Base-by-base conservation (phyloP, 2,329 filamentous ascomycete genomes). In the Periconia sp. region DNA sequence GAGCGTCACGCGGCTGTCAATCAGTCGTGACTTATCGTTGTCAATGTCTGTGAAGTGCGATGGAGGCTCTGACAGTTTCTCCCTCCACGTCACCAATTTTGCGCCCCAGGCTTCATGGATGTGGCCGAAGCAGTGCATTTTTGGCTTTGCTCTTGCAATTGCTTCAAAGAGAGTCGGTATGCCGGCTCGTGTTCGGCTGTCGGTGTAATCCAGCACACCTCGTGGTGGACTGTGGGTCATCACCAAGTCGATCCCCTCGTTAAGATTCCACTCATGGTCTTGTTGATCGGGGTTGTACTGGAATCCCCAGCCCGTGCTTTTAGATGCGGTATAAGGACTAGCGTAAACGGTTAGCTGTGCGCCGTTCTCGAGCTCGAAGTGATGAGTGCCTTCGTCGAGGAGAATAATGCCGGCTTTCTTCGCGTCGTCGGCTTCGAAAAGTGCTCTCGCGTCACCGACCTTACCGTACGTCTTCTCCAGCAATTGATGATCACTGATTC, bases 371-470 rank as follows among this genome's bases (percentile, higher is more conserved):
- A 85, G 62, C 0, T 55, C 69, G 53, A 84, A 80, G 2, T 60
- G 59, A 49, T 77, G 71, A 0, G 71, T 64, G 6, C 81, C 82
- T 69, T 85, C 82, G 15, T 81, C 77, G 27, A 85, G 66, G n/a
- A 23, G 27, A n/a, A 23, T 15, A 27, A 44, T 44, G 9, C 42
- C 42, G 9, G 19, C 42, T 10, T 11, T 6, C 42, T 20, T 44
- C 15, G 33, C 33, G 15, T 37, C 33, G 5, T 37, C 33, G 13
- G 33, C 11, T 37, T 37, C 33, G 13, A 37, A 11, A 13, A 37
- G 3, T 37, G 33, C 11, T 37, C 10, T 37, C 13, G 33, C 33
- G 15, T n/a, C 15, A 11, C 19, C 33, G 13, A 37, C 33, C 3
- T 37, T 37, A n/a, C 33, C 33, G 17, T 49, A 49, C 71, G 72